phyloP scores from a whole-genome alignment of 352 stramenopile genomes.

The Globisporangium uncinulatum region DNA sequence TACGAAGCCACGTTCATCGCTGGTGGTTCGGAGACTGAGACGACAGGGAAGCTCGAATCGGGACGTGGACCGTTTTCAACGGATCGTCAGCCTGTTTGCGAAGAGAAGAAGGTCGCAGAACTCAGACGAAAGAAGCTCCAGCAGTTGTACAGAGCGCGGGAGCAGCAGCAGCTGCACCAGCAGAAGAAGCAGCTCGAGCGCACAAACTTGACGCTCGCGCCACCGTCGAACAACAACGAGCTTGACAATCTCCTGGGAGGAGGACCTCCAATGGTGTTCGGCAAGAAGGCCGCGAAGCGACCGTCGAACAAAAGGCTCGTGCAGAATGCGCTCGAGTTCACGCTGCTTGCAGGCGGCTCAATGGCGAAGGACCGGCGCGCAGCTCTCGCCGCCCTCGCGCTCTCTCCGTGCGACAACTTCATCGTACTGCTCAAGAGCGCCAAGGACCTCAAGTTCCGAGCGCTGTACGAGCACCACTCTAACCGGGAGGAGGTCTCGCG shows the following conservation, averaged over 20 bases:
- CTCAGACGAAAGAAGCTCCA: constrained; percentile 58
- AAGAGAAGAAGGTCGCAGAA: constrained; percentile 28
- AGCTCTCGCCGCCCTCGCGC: constrained; percentile 32
- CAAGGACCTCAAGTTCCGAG: constrained; percentile 70
- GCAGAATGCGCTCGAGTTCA: constrained; percentile 80
- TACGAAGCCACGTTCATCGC: constrained; percentile 18
- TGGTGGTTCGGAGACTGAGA: constrained; percentile 7
- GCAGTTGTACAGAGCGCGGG: constrained; percentile 46
- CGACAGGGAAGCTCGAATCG: neutral
- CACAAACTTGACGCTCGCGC: neutral
- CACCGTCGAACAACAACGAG: neutral
- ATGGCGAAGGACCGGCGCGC: constrained; percentile 48
- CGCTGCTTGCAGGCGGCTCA: constrained; percentile 53
- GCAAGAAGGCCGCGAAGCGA: constrained; percentile 18
- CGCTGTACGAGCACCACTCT: constrained; percentile 59
- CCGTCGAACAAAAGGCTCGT: constrained; percentile 67
- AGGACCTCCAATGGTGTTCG: neutral
- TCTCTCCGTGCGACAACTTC: constrained; percentile 61
- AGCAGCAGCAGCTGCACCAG: constrained; percentile 26
- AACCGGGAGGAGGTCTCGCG: constrained; percentile 32
- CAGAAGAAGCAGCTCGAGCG: constrained; percentile 14
- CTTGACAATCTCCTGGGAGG: neutral
- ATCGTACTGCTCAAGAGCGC: constrained; percentile 69
- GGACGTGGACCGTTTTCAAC: no score
- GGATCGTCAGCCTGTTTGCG: neutral